These are phyloP conservation scores for Holtermannia corniformis DNA, from an alignment of 768 basidiomycete genomes.

Conservation along the genomic window DNA sequence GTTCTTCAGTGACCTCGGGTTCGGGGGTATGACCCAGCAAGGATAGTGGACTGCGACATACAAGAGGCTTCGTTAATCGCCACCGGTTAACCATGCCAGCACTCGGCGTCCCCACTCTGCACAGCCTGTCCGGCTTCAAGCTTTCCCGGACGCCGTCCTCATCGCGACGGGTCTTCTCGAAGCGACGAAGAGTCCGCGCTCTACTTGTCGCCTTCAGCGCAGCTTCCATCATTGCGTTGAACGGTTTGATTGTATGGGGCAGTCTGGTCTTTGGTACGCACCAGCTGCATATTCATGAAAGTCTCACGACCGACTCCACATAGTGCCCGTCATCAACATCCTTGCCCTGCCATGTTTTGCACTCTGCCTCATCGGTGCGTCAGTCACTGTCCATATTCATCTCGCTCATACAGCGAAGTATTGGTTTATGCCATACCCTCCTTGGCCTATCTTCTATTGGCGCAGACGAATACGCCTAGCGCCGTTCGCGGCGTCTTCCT, in stretches of 20 bases:
- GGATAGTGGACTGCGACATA: too few species aligned
- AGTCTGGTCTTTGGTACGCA: not conserved
- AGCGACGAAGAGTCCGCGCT: not conserved
- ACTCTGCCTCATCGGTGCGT: not conserved
- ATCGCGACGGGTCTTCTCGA: not conserved
- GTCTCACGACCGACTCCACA: not conserved
- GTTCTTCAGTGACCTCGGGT: too few species aligned
- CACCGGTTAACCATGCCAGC: too few species aligned
- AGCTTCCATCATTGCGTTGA: not conserved
- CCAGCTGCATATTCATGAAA: not conserved
- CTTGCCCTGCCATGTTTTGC: not conserved
- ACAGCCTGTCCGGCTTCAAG: too few species aligned
- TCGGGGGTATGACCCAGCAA: too few species aligned
- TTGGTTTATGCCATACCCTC: conserved; percentile 6
- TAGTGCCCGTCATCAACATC: not conserved
- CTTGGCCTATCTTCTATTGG: conserved; percentile 7
- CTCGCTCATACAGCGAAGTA: too few species aligned
- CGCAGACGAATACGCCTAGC: conserved; percentile 6
- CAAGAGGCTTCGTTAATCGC: too few species aligned
- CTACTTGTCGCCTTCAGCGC: not conserved
- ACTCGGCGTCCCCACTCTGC: too few species aligned
- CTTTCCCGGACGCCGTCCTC: too few species aligned
- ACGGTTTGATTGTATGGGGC: not conserved
- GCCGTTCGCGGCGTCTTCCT: conserved; percentile 3
- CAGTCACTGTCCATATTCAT: not conserved